A percentile compares a stretch with the other conserved stretches of the same genome.
Evolutionary conservation across 441 rosid species (phyloP).

Genomic region (Rhodomyrtus psidioides): DNA sequence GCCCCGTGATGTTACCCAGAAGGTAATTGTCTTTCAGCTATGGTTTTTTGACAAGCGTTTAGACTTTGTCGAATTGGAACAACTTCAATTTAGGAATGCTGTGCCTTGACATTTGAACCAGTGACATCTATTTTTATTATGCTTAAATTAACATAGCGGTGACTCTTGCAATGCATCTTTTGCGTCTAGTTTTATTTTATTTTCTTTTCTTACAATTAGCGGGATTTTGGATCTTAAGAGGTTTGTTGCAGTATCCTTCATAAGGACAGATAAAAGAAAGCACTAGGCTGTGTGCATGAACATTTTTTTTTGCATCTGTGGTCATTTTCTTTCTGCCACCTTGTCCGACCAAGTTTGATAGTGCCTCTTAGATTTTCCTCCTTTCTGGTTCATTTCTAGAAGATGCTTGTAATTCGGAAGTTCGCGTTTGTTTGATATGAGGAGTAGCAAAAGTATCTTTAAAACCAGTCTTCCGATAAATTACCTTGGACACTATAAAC

Average conservation of each 20-base stretch:
- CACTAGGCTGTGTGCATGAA: background rate
- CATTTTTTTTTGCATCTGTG: background rate
- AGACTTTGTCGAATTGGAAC: background rate
- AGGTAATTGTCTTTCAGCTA: conserved; percentile 27
- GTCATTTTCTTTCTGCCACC: background rate
- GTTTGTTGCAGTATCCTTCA: background rate
- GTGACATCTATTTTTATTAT: background rate
- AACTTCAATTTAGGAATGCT: background rate
- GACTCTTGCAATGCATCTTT: background rate
- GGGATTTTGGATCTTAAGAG: background rate
- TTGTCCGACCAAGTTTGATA: background rate
- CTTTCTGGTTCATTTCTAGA: background rate
- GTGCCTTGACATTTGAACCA: background rate
- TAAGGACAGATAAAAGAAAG: background rate
- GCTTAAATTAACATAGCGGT: background rate
- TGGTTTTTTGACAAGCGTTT: background rate
- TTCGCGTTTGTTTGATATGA: background rate
- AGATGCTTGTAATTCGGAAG: background rate
- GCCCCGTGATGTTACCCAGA: conserved; percentile 39
- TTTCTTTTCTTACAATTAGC: background rate
- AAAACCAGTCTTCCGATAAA: background rate
- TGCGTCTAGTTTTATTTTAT: background rate
- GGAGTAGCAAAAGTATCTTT: background rate
- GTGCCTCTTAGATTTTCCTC: background rate
- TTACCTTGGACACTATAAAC: background rate